A percentile compares a stretch with the other conserved stretches of the same genome.
Evolutionary conservation across 2,329 filamentous ascomycete species (phyloP).

Genomic region (Raffaelea arxii): DNA sequence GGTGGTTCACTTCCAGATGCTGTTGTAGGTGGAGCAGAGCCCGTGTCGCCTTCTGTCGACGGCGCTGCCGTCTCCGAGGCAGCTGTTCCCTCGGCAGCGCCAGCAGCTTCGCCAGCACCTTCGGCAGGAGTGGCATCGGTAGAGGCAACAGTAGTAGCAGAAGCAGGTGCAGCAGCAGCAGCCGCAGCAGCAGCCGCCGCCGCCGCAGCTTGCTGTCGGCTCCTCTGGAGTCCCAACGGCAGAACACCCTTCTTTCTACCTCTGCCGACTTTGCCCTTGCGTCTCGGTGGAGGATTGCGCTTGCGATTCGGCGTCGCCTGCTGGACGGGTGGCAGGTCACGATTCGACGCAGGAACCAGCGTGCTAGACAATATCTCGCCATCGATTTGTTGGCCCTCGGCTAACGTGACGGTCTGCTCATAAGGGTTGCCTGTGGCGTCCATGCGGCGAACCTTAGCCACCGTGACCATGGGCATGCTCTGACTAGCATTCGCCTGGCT

Average conservation of each 20-base stretch:
- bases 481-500: slow-evolving; percentile 24
- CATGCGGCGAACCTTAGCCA: slow-evolving; percentile 68
- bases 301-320: slow-evolving; percentile 37
- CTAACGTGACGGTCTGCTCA: slow-evolving; percentile 73
- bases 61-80: too few relatives aligned
- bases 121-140: neutral
- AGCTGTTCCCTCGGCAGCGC: neutral
- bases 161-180: slow-evolving; percentile 5
- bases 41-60: too few relatives aligned
- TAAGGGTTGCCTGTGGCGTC: slow-evolving; percentile 75
- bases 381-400: slow-evolving; percentile 69
- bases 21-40: too few relatives aligned
- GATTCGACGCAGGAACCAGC: slow-evolving; percentile 36
- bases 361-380: slow-evolving; percentile 66
- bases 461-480: slow-evolving; percentile 49
- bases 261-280: slow-evolving; percentile 62
- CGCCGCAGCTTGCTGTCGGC: slow-evolving; percentile 3
- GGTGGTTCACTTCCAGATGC: too few relatives aligned
- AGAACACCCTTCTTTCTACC: slow-evolving; percentile 72
- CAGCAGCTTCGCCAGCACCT: neutral
- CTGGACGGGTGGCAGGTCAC: slow-evolving; percentile 38
- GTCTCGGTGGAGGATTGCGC: slow-evolving; percentile 66
- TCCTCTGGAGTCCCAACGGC: slow-evolving; percentile 16
- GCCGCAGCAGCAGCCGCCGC: slow-evolving; percentile 6
- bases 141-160: slow-evolving; percentile 19